A percentile compares a stretch with the other conserved stretches of the same genome.
These are phyloP conservation scores for Clitoria ternatea DNA, from an alignment of 306 rosid species.

Conservation along the genomic window DNA sequence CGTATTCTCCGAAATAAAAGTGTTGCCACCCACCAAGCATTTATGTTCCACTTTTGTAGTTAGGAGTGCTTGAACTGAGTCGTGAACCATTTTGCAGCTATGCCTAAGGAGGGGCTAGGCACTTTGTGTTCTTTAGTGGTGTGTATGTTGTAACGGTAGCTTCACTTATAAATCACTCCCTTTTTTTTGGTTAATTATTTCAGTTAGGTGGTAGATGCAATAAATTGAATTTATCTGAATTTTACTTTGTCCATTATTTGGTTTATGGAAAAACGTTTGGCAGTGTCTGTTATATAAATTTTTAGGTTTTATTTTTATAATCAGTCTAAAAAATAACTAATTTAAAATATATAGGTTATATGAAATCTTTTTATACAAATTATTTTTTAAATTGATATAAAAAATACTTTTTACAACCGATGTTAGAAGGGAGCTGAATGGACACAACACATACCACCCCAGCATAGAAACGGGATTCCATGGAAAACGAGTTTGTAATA, in stretches of 20 bases:
- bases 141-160: constrained; percentile 21
- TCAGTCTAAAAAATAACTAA: no score
- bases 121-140: constrained; percentile 27
- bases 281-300: no score
- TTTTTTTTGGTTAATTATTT: background rate
- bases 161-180: constrained; percentile 25
- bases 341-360: no score
- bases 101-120: constrained; percentile 23
- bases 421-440: no score
- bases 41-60: constrained; percentile 29
- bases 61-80: constrained; percentile 21
- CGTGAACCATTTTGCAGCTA: constrained; percentile 32
- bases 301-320: no score
- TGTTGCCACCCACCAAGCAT: constrained; percentile 26
- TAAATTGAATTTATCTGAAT: background rate
- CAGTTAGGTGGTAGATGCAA: background rate
- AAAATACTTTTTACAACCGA: no score
- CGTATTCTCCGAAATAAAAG: background rate
- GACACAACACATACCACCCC: no score
- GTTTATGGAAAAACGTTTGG: no score
- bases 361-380: no score
- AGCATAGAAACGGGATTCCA: no score
- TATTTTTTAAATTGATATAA: no score
- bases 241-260: constrained; percentile 1
- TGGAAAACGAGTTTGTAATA: background rate